phyloP scores from a whole-genome alignment of 2,329 filamentous ascomycete genomes.

The Sarocladium brachiariae region DNA sequence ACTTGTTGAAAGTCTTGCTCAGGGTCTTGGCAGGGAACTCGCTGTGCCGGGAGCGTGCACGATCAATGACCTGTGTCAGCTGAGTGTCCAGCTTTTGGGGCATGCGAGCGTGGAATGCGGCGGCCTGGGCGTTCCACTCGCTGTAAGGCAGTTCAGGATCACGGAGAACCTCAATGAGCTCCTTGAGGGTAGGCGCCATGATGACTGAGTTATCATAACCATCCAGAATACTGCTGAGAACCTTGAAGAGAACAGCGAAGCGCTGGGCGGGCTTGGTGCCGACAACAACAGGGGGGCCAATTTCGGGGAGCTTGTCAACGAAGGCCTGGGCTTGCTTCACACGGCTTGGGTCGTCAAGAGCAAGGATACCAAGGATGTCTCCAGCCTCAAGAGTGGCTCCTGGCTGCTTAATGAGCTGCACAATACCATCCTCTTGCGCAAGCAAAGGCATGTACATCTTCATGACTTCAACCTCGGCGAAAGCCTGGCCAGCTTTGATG shows the following conservation, averaged over 20 bases:
- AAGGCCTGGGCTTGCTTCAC: conserved; percentile 97
- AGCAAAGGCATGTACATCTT: conserved; percentile 99
- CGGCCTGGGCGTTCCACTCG: conserved; percentile 94
- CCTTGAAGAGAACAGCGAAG: conserved; percentile 69
- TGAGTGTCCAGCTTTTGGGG: conserved; percentile 82
- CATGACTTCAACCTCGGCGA: conserved; percentile 98
- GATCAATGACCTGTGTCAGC: conserved; percentile 80
- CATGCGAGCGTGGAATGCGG: conserved; percentile 95
- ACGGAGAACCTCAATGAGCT: conserved; percentile 83
- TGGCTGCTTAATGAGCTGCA: conserved; percentile 98
- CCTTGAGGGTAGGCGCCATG: conserved; percentile 80
- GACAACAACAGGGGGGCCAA: conserved; percentile 79
- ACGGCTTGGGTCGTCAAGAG: conserved; percentile 88
- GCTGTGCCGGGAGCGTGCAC: conserved; percentile 64
- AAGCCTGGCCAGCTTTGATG: conserved; percentile 84
- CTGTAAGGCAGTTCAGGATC: conserved; percentile 89
- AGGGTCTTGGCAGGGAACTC: conserved; percentile 93
- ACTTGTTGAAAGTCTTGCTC: conserved; percentile 75
- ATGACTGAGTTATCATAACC: conserved; percentile 98
- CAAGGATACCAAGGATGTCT: conserved; percentile 95
- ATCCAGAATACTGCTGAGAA: conserved; percentile 78
- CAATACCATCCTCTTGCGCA: conserved; percentile 88
- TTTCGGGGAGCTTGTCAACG: conserved; percentile 79
- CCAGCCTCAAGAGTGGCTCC: conserved; percentile 96
- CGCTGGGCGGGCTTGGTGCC: conserved; percentile 89